Conservation (phyloP, 257 asterid species). For the Solanum etuberosum region DNA sequence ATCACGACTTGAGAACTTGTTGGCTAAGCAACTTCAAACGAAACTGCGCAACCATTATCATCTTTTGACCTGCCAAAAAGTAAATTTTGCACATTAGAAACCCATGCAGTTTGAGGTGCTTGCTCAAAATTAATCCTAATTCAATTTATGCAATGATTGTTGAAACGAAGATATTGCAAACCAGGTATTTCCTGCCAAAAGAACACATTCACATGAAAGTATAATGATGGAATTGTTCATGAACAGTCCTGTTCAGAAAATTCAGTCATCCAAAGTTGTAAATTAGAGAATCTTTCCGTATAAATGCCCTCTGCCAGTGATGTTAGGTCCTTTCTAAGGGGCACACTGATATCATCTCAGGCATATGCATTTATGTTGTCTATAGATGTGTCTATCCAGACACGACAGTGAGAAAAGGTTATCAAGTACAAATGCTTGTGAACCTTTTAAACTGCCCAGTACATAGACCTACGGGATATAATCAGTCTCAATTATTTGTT, state of each 20-base stretch:
- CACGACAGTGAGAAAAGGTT: neutral
- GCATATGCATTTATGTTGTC: neutral
- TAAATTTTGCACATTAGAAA: neutral
- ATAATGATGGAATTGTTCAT: neutral
- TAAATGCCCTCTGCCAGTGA: neutral
- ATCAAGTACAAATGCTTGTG: neutral
- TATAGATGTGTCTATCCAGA: neutral
- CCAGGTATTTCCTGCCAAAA: neutral
- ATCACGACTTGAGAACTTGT: neutral
- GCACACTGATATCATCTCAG: neutral
- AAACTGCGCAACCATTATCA: constrained; percentile 14
- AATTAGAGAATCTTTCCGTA: neutral
- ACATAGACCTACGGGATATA: neutral
- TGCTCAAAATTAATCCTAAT: neutral
- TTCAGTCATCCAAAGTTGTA: neutral
- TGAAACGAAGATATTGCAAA: neutral
- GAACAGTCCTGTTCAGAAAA: neutral
- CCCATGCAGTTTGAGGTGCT: neutral
- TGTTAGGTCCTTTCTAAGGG: neutral
- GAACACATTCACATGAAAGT: neutral
- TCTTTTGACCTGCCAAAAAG: constrained; percentile 41
- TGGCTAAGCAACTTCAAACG: neutral
- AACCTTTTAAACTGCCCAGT: neutral
- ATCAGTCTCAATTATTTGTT: neutral
- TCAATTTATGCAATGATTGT: neutral